phyloP scores from a whole-genome alignment of 2,329 filamentous ascomycete species.

The Penicillium nordicum region DNA sequence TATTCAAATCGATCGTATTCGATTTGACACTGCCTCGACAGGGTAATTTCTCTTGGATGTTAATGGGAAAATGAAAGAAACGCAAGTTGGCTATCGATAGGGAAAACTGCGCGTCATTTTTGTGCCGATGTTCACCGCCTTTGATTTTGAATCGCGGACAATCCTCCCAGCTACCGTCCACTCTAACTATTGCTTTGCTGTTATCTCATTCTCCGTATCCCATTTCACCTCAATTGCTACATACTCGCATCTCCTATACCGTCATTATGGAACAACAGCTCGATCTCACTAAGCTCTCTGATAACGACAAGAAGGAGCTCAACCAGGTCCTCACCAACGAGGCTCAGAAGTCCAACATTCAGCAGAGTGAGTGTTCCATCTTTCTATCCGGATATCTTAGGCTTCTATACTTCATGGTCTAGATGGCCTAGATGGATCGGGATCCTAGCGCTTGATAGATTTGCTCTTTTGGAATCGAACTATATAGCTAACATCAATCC shows the following conservation, averaged over 20 bases:
- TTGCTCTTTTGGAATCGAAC: background rate
- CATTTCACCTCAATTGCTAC: background rate
- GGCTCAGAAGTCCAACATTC: slow-evolving; percentile 68
- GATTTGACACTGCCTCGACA: background rate
- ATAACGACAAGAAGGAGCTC: slow-evolving; percentile 81
- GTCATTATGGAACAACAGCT: slow-evolving; percentile 42
- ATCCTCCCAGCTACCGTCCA: background rate
- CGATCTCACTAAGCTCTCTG: slow-evolving; percentile 72
- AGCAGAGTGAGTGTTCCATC: slow-evolving; percentile 43
- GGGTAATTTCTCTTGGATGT: background rate
- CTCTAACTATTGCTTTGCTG: background rate
- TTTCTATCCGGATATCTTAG: background rate
- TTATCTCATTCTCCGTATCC: background rate
- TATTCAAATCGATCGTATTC: background rate
- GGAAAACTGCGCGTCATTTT: slow-evolving; percentile 20
- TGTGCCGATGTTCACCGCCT: slow-evolving; percentile 29
- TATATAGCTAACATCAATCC: slow-evolving; percentile 9
- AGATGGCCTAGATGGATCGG: background rate
- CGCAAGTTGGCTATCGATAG: slow-evolving; percentile 6
- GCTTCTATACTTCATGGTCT: background rate
- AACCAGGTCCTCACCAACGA: slow-evolving; percentile 82
- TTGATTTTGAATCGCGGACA: slow-evolving; percentile 19
- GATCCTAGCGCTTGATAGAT: background rate
- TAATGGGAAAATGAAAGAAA: background rate
- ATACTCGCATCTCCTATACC: background rate